A percentile compares a stretch with the other conserved stretches of the same genome.
Evolutionary conservation across 805 yeast genomes (phyloP).

Genomic region (Lipomyces yamanashiensis): DNA sequence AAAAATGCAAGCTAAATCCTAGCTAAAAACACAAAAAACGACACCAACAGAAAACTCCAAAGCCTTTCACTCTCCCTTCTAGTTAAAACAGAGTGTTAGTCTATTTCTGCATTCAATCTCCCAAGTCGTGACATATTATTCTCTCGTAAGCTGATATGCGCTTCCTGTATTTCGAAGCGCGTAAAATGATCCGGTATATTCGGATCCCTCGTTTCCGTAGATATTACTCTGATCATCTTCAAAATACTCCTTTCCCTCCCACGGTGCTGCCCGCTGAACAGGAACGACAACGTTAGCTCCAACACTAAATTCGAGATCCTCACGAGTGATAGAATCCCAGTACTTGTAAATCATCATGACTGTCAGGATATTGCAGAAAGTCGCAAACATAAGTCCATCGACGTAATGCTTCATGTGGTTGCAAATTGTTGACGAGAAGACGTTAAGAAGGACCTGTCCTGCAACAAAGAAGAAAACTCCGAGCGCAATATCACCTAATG

Average conservation of each 20-base stretch:
- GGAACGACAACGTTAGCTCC: slow-evolving; percentile 54
- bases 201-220: slow-evolving; percentile 30
- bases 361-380: slow-evolving; percentile 77
- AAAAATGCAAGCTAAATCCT: background rate
- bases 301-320: slow-evolving; percentile 90
- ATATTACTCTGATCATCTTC: slow-evolving; percentile 25
- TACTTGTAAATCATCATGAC: slow-evolving; percentile 94
- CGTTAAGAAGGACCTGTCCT: slow-evolving; percentile 81
- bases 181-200: slow-evolving; percentile 35
- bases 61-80: background rate
- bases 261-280: slow-evolving; percentile 34
- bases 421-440: slow-evolving; percentile 69
- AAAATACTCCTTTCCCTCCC: slow-evolving; percentile 33
- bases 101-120: background rate
- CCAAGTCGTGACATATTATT: background rate
- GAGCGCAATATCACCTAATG: slow-evolving; percentile 77
- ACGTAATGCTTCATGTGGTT: slow-evolving; percentile 76
- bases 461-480: slow-evolving; percentile 73
- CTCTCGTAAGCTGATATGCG: slow-evolving; percentile 11
- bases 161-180: slow-evolving; percentile 24
- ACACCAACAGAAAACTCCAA: slow-evolving; percentile 1
- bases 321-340: slow-evolving; percentile 95
- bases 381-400: slow-evolving; percentile 87
- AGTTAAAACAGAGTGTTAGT: background rate
- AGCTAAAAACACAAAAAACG: background rate